Conservation (phyloP, 768 basidiomycete species). For the Boletus rubropictus region DNA sequence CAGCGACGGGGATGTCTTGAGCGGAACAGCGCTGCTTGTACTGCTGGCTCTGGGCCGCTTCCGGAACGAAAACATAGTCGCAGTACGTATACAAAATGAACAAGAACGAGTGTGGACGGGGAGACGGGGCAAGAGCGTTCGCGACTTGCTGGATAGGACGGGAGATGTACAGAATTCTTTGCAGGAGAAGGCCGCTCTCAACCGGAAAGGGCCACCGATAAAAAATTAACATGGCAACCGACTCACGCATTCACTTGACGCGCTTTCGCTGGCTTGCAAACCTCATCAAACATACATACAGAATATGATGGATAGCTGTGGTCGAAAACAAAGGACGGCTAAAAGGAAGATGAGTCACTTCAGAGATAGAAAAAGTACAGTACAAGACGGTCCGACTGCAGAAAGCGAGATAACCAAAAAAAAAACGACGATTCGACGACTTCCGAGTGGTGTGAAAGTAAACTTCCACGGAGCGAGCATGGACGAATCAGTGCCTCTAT, state of each 20-base stretch:
- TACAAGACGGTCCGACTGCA: conserved; percentile 34
- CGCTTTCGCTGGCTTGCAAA: conserved; percentile 6
- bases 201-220: conserved; percentile 7
- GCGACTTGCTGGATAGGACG: conserved; percentile 12
- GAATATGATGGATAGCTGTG: conserved; percentile 26
- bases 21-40: conserved; percentile 34
- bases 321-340: conserved; percentile 9
- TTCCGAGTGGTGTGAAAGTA: conserved; percentile 24
- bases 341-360: conserved; percentile 9
- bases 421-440: conserved; percentile 30
- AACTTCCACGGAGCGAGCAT: conserved; percentile 28
- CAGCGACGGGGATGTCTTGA: conserved; percentile 75
- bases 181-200: conserved; percentile 15
- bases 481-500: conserved; percentile 24
- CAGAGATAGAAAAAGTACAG: conserved; percentile 24
- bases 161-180: conserved; percentile 15
- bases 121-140: conserved; percentile 24
- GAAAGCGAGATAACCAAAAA: conserved; percentile 31
- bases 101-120: conserved; percentile 19
- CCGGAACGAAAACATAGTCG: conserved; percentile 68
- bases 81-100: conserved; percentile 17
- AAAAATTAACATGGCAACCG: conserved; percentile 27
- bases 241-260: background rate
- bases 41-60: conserved; percentile 52
- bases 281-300: conserved; percentile 31